Evolutionary conservation across 2,329 filamentous ascomycete genomes (phyloP).

Genomic region (Fusarium agapanthi): DNA sequence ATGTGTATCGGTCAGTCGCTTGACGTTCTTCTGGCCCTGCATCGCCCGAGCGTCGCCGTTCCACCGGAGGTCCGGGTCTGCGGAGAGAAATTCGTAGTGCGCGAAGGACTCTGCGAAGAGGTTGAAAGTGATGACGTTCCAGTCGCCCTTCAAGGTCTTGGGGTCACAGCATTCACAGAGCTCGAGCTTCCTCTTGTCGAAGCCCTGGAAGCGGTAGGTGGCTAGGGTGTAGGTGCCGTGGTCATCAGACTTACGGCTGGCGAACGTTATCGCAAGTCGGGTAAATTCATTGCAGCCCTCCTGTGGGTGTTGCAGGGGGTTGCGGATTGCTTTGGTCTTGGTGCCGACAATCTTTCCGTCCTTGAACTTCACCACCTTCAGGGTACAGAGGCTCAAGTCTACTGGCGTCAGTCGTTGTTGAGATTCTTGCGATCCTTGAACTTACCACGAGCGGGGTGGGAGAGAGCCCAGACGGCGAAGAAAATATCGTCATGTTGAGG

Average conservation of each 20-base stretch:
- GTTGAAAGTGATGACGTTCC: slow-evolving; percentile 32
- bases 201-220: slow-evolving; percentile 9
- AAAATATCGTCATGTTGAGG: neutral
- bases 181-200: neutral
- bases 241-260: slow-evolving; percentile 19
- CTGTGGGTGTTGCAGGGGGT: slow-evolving; percentile 1
- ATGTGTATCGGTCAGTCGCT: neutral
- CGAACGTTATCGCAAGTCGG: neutral
- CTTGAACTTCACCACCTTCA: neutral
- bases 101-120: slow-evolving; percentile 22
- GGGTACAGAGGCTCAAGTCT: neutral
- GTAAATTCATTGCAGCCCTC: neutral
- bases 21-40: neutral
- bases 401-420: neutral
- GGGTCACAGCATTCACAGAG: slow-evolving; percentile 11
- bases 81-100: slow-evolving; percentile 11
- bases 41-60: neutral
- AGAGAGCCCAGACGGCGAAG: neutral
- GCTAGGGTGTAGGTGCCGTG: slow-evolving; percentile 27
- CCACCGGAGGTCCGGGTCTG: slow-evolving; percentile 9
- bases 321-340: slow-evolving; percentile 7
- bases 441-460: neutral
- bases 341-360: neutral
- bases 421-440: neutral
- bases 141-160: slow-evolving; percentile 9